Conservation (phyloP, 2,329 filamentous ascomycete genomes). For the Coniochaeta sp. region DNA sequence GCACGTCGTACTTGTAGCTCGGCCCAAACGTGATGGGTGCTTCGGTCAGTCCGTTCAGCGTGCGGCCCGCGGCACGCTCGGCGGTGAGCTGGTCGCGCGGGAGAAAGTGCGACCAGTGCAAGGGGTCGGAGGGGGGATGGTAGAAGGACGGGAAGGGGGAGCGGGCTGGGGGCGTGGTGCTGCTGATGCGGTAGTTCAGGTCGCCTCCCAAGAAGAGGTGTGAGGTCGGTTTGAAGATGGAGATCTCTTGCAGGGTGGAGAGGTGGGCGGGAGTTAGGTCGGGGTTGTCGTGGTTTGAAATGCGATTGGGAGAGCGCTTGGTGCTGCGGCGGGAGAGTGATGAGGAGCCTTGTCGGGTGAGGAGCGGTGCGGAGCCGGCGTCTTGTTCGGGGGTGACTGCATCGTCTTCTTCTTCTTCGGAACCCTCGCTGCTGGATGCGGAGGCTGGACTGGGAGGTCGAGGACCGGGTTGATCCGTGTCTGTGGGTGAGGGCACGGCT, state of each 20-base stretch:
- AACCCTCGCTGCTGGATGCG: constrained; percentile 8
- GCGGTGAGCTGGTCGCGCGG: constrained; percentile 69
- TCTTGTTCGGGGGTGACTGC: background rate
- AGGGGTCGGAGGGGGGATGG: constrained; percentile 39
- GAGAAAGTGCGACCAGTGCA: constrained; percentile 62
- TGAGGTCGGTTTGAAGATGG: constrained; percentile 66
- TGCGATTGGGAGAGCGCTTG: background rate
- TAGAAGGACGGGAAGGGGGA: constrained; percentile 55
- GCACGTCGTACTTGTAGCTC: constrained; percentile 78
- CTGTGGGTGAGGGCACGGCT: background rate
- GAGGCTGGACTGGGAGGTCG: background rate
- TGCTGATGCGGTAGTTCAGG: constrained; percentile 86
- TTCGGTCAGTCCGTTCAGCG: constrained; percentile 73
- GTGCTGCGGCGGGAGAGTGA: background rate
- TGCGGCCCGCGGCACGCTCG: constrained; percentile 61
- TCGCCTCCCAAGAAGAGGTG: constrained; percentile 87
- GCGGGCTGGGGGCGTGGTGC: constrained; percentile 50
- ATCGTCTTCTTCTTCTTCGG: constrained; percentile 13
- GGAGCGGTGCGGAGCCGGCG: constrained; percentile 7
- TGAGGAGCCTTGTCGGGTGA: background rate
- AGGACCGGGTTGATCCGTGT: background rate
- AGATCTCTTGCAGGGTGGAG: constrained; percentile 40
- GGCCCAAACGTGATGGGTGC: constrained; percentile 72
- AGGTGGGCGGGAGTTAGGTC: constrained; percentile 7
- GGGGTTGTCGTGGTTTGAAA: background rate